A percentile compares a stretch with the other conserved stretches of the same genome.
Evolutionary conservation across 1,284 basidiomycete genomes (phyloP).

Genomic region (Agroathelia rolfsii): DNA sequence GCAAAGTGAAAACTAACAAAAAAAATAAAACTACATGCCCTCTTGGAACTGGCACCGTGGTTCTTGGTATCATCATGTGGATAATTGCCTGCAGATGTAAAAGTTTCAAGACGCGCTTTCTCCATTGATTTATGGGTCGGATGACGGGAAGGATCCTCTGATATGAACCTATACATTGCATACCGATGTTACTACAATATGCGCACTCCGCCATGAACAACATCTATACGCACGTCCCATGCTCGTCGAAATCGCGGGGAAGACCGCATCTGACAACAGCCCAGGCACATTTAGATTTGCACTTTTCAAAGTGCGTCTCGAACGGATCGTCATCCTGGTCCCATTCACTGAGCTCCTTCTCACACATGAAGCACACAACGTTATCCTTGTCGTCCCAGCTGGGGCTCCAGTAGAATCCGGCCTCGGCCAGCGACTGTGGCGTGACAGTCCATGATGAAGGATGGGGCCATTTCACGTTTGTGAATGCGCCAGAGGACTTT

Average conservation of each 20-base stretch:
- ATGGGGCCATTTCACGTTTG: conserved; percentile 58
- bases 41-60: conserved; percentile 61
- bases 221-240: conserved; percentile 45
- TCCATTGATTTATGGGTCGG: conserved; percentile 62
- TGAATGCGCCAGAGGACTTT: conserved; percentile 26
- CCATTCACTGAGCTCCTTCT: conserved; percentile 72
- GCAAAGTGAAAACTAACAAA: conserved; percentile 1
- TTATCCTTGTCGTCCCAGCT: conserved; percentile 52
- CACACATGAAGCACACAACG: conserved; percentile 70
- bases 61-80: conserved; percentile 55
- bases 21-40: conserved; percentile 33
- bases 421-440: conserved; percentile 62
- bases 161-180: conserved; percentile 39
- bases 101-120: conserved; percentile 61
- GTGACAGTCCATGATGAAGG: conserved; percentile 49
- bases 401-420: conserved; percentile 75
- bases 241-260: conserved; percentile 39
- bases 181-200: too few relatives aligned
- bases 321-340: conserved; percentile 73
- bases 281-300: conserved; percentile 59
- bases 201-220: background rate
- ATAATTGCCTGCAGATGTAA: conserved; percentile 50
- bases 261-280: conserved; percentile 65
- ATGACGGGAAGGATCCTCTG: conserved; percentile 44
- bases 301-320: conserved; percentile 63